Evolutionary conservation across 2,329 filamentous ascomycete genomes (phyloP).

Genomic region (Thielaviopsis ethacetica): DNA sequence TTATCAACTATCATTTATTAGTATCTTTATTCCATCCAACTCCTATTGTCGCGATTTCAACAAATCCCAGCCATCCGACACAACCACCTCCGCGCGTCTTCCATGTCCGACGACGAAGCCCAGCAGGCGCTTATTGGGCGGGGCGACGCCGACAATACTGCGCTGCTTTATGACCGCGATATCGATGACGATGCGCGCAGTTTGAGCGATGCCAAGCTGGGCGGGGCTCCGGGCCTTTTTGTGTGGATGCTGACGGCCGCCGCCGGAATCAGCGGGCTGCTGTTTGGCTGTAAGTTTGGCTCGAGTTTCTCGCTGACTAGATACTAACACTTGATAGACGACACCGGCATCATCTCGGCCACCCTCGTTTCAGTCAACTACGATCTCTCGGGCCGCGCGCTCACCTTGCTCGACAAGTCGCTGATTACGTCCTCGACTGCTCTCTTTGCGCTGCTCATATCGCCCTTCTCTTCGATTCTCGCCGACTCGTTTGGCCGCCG

Average conservation of each 20-base stretch:
- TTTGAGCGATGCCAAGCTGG: slow-evolving; percentile 11
- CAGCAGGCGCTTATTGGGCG: not conserved
- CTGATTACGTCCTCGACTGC: slow-evolving; percentile 55
- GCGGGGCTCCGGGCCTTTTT: slow-evolving; percentile 28
- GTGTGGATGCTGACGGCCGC: slow-evolving; percentile 46
- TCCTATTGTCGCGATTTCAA: no score
- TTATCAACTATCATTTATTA: no score
- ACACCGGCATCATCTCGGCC: slow-evolving; percentile 53
- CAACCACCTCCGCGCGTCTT: not conserved
- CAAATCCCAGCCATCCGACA: not conserved
- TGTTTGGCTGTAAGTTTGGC: slow-evolving; percentile 45
- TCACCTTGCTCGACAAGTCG: slow-evolving; percentile 51
- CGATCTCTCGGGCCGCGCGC: slow-evolving; percentile 37
- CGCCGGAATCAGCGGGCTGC: slow-evolving; percentile 48
- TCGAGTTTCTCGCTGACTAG: not conserved
- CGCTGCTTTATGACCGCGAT: not conserved
- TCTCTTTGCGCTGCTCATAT: slow-evolving; percentile 46
- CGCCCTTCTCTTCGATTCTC: slow-evolving; percentile 46
- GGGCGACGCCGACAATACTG: not conserved
- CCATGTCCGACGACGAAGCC: slow-evolving; percentile 4
- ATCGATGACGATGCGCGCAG: slow-evolving; percentile 17
- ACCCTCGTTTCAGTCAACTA: slow-evolving; percentile 47
- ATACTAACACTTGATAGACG: slow-evolving; percentile 26
- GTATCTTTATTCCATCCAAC: no score
- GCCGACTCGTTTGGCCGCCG: slow-evolving; percentile 46